Conservation (phyloP, 768 basidiomycete species). For the Lentinula boryana region DNA sequence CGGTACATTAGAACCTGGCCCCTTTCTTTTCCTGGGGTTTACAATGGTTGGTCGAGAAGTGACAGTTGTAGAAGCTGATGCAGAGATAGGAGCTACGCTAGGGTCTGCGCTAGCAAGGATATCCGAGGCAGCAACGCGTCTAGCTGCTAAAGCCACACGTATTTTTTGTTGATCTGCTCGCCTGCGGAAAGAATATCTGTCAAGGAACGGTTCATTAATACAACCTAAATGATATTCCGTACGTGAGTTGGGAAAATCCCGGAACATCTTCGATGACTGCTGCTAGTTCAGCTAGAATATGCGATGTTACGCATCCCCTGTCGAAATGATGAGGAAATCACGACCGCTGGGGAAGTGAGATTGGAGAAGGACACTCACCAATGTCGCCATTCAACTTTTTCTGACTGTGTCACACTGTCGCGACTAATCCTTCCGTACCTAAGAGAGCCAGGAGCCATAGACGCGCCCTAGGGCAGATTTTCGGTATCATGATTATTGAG, state of each 20-base stretch:
- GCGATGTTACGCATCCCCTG: conserved; percentile 70
- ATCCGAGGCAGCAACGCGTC: conserved; percentile 52
- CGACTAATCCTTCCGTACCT: conserved; percentile 53
- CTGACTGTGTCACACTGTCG: conserved; percentile 38
- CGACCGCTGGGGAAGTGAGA: background rate
- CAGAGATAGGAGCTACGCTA: background rate
- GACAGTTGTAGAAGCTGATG: background rate
- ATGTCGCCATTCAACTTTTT: conserved; percentile 70
- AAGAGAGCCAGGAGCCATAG: conserved; percentile 49
- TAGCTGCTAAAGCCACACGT: conserved; percentile 45
- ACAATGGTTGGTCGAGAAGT: background rate
- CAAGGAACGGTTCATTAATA: background rate
- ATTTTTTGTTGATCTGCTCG: conserved; percentile 60
- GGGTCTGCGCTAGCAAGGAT: conserved; percentile 38
- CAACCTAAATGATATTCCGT: conserved; percentile 12
- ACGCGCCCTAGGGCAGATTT: conserved; percentile 28
- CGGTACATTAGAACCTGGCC: background rate
- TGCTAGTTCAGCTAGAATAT: conserved; percentile 47
- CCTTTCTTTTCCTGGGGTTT: conserved; percentile 41
- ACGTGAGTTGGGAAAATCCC: conserved; percentile 53
- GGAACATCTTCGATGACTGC: conserved; percentile 32
- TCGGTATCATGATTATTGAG: conserved; percentile 9
- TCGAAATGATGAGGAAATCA: conserved; percentile 4
- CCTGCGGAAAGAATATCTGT: background rate
- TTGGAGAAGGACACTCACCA: conserved; percentile 40